These are phyloP conservation scores for Candida ovalis DNA, from an alignment of 805 yeast species.

Conservation along the genomic window DNA sequence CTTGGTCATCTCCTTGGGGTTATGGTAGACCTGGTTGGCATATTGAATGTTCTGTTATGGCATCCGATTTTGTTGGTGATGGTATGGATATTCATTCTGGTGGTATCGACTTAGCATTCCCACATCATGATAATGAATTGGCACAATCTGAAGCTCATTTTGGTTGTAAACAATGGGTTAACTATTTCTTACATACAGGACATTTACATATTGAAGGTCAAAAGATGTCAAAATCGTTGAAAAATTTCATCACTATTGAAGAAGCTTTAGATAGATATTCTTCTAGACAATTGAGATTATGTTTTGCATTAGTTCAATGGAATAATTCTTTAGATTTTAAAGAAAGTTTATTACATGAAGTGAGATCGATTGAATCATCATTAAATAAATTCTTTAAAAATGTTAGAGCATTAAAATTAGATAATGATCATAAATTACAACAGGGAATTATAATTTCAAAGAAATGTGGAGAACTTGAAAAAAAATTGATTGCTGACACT, in stretches of 20 bases:
- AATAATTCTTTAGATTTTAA: conserved; percentile 90
- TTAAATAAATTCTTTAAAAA: conserved; percentile 80
- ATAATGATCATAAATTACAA: conserved; percentile 49
- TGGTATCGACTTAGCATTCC: conserved; percentile 95
- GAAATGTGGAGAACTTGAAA: conserved; percentile 55
- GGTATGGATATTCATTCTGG: conserved; percentile 94
- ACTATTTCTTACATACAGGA: conserved; percentile 94
- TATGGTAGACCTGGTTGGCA: conserved; percentile 99
- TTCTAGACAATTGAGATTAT: conserved; percentile 82
- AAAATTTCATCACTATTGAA: conserved; percentile 91
- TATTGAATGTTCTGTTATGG: conserved; percentile 99
- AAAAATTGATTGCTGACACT: conserved; percentile 38
- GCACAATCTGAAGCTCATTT: conserved; percentile 96
- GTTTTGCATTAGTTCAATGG: conserved; percentile 91
- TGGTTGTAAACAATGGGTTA: conserved; percentile 91
- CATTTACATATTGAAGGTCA: conserved; percentile 98
- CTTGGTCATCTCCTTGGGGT: conserved; percentile 97
- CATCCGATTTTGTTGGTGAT: conserved; percentile 78
- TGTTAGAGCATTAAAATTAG: conserved; percentile 76
- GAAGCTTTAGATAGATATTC: conserved; percentile 74
- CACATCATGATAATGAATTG: conserved; percentile 97
- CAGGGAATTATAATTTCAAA: conserved; percentile 55
- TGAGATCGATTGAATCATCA: conserved; percentile 68
- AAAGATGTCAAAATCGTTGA: conserved; percentile 93
- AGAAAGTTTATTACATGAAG: conserved; percentile 72